These are phyloP conservation scores for Salvia sclarea DNA, from an alignment of 305 asterid genomes.

Conservation along the genomic window DNA sequence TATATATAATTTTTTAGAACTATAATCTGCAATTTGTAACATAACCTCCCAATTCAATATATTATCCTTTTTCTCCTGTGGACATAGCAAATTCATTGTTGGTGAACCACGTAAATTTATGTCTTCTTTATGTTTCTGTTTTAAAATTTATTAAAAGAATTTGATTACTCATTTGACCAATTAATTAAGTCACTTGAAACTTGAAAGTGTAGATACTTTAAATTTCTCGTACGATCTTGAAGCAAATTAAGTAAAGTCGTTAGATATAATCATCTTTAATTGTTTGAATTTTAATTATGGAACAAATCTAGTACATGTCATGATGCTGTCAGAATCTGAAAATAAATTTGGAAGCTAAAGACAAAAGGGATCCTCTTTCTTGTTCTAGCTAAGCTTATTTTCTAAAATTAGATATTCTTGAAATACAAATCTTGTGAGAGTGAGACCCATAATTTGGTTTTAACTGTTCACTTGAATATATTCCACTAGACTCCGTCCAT, in stretches of 20 bases:
- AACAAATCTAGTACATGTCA: neutral
- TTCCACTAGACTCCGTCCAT: neutral
- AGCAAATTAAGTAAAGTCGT: neutral
- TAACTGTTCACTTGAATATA: neutral
- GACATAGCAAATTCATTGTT: neutral
- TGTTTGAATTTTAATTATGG: neutral
- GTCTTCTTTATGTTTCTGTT: neutral
- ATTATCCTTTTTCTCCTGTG: neutral
- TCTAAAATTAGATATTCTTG: neutral
- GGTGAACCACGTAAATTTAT: no score
- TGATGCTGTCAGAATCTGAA: neutral
- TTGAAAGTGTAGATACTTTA: neutral
- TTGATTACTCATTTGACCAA: no score
- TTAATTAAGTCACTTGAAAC: no score
- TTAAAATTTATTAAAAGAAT: no score
- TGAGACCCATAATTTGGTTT: constrained; percentile 29
- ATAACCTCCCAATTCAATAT: no score
- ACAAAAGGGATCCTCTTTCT: constrained; percentile 20
- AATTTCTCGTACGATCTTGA: neutral
- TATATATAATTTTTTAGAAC: no score
- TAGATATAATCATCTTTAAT: neutral
- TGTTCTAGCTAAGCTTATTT: constrained; percentile 1
- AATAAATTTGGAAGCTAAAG: constrained; percentile 10
- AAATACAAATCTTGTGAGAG: neutral
- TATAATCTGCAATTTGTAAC: neutral